Base-by-base conservation (phyloP, 208 protist species). In the Leishmania martiniquensis region DNA sequence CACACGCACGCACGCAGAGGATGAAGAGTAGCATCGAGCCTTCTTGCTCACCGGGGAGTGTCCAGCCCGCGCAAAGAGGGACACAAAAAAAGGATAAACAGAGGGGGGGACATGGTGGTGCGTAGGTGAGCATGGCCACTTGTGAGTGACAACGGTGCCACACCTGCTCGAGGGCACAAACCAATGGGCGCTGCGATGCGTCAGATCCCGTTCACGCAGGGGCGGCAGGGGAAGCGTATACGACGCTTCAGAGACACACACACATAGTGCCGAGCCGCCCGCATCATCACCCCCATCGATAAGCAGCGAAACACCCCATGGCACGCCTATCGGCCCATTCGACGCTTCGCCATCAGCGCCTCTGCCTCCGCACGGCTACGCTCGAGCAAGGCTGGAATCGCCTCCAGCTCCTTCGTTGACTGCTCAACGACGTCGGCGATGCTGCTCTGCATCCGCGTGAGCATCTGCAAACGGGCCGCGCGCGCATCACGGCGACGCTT, bases 401-500 rank as follows among this genome's bases (percentile, higher is more conserved):
- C 62, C 51, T 69, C 45, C 47, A 77, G 55, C 42, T 79, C 82
- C 55, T 60, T 77, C 55, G 72, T 73, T 45, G 80, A 81, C 39
- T 59, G 51, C 29, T 76, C 78, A 51, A 92, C 60, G n/a, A 66
- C 70, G 42, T 87, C 86, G 1, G 60, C 32, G 59, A 92, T 85
- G 32, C 75, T 80, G 4, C 78, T 72, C 84, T 92, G 85, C 72
- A 92, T 77, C 10, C 75, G 78, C 34, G 34, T 37, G 13, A 90
- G 75, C 83, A 92, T 87, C 45, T 80, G 77, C 55, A 82, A 60
- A 12, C 85, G 84, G 5, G 80, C 84, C 32, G 34, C 34, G 17
- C 84, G 81, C 29, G 85, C 49, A 32, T 90, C 86, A 37, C 77
- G 82, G 22, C 82, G 78, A 7, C 86, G 85, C 39, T 77, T 78